Evolutionary conservation across 768 basidiomycete species (phyloP).

Genomic region (Boletus edulis): DNA sequence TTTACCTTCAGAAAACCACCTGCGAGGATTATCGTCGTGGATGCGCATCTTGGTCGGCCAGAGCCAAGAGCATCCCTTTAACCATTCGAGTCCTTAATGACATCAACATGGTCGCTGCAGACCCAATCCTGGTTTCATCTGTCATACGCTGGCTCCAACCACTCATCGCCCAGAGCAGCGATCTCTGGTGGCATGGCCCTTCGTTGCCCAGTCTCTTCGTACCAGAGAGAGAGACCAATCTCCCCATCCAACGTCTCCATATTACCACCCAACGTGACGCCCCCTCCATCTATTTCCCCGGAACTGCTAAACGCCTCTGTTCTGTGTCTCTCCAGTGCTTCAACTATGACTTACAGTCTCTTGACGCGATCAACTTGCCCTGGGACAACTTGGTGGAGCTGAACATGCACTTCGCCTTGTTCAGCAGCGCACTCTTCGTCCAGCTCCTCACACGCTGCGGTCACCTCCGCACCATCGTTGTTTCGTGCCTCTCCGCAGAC

Average conservation of each 20-base stretch:
- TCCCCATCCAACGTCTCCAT: slow-evolving; percentile 19
- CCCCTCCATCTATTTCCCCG: slow-evolving; percentile 16
- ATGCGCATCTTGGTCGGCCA: slow-evolving; percentile 27
- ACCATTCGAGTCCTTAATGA: slow-evolving; percentile 28
- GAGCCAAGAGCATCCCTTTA: slow-evolving; percentile 28
- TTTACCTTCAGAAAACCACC: slow-evolving; percentile 15
- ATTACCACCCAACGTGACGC: slow-evolving; percentile 18
- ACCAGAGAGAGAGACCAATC: background rate
- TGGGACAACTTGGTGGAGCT: slow-evolving; percentile 27
- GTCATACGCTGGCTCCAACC: slow-evolving; percentile 23
- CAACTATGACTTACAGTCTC: slow-evolving; percentile 20
- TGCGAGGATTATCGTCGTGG: slow-evolving; percentile 11
- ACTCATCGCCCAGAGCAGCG: slow-evolving; percentile 19
- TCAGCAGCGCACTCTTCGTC: slow-evolving; percentile 23
- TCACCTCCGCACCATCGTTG: slow-evolving; percentile 18
- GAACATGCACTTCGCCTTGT: slow-evolving; percentile 26
- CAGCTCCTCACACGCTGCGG: slow-evolving; percentile 22
- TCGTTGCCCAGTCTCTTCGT: slow-evolving; percentile 20
- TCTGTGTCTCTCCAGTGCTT: slow-evolving; percentile 20
- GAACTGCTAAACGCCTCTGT: slow-evolving; percentile 15
- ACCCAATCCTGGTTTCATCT: slow-evolving; percentile 1
- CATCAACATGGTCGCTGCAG: slow-evolving; percentile 6
- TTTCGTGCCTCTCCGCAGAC: slow-evolving; percentile 27
- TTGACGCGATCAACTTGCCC: slow-evolving; percentile 24
- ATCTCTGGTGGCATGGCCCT: slow-evolving; percentile 35